phyloP scores from a whole-genome alignment of 2,329 filamentous ascomycete species.

The Cytospora mali region DNA sequence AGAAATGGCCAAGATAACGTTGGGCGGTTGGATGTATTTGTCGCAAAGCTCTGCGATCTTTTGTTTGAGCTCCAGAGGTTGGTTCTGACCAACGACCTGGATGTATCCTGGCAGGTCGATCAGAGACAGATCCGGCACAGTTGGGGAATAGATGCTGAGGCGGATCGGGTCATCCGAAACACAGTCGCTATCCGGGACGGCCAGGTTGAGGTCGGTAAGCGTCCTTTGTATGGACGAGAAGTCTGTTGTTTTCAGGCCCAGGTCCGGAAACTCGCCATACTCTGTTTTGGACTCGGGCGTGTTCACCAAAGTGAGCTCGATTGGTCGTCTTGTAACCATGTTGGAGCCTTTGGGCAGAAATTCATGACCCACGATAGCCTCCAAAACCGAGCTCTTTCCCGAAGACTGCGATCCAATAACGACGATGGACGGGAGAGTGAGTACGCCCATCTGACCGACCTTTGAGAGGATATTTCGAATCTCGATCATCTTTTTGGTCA shows the following conservation, averaged over 20 bases:
- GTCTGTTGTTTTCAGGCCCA: constrained; percentile 86
- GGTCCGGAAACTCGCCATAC: constrained; percentile 93
- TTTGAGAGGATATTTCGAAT: constrained; percentile 89
- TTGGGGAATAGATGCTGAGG: constrained; percentile 90
- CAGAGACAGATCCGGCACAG: constrained; percentile 91
- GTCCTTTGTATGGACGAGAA: constrained; percentile 92
- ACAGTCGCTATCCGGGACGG: constrained; percentile 87
- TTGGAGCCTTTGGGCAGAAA: constrained; percentile 98
- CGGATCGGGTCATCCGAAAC: constrained; percentile 97
- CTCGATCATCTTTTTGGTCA: constrained; percentile 99
- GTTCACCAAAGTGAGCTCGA: constrained; percentile 94
- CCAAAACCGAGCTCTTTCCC: constrained; percentile 94
- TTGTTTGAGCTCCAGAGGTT: constrained; percentile 88
- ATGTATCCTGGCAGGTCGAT: constrained; percentile 98
- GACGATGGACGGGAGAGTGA: constrained; percentile 95
- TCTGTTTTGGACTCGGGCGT: constrained; percentile 84
- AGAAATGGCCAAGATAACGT: constrained; percentile 95
- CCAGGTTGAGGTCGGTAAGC: constrained; percentile 89
- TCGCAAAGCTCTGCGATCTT: constrained; percentile 96
- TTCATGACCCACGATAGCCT: constrained; percentile 96
- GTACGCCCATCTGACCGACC: constrained; percentile 85
- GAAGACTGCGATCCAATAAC: constrained; percentile 98
- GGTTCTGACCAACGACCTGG: constrained; percentile 88
- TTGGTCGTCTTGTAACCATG: constrained; percentile 95
- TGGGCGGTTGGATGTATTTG: constrained; percentile 95